A percentile compares a stretch with the other conserved stretches of the same genome.
Evolutionary conservation across 2,329 filamentous ascomycete genomes (phyloP).

Genomic region (Aspergillus pseudoglaucus): DNA sequence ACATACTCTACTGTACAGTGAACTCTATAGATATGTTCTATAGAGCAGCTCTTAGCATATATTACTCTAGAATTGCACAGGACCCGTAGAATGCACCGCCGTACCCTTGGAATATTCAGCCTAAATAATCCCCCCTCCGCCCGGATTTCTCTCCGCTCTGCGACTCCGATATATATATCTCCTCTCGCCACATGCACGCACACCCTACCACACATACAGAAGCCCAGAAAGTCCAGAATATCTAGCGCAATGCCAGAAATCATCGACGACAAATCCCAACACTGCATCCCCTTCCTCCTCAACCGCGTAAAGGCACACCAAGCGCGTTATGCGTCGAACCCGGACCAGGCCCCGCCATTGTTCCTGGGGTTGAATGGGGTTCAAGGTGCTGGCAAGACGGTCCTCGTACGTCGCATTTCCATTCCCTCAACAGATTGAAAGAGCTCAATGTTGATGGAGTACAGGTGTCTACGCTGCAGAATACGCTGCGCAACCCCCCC

Average conservation of each 20-base stretch:
- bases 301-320: constrained; percentile 51
- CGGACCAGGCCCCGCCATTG: constrained; percentile 54
- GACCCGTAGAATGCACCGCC: background rate
- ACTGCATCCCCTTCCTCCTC: constrained; percentile 72
- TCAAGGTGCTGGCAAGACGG: constrained; percentile 89
- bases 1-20: too few relatives aligned
- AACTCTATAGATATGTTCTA: too few relatives aligned
- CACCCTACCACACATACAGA: background rate
- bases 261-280: constrained; percentile 68
- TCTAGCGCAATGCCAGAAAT: constrained; percentile 44
- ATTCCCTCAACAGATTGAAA: too few relatives aligned
- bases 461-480: constrained; percentile 59
- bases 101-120: background rate
- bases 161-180: background rate
- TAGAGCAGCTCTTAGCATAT: too few relatives aligned
- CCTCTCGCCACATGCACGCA: background rate
- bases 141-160: background rate
- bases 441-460: too few relatives aligned
- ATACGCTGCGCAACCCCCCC: constrained; percentile 51
- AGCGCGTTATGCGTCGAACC: constrained; percentile 30
- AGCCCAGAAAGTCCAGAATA: background rate
- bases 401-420: constrained; percentile 54
- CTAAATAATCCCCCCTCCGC: background rate
- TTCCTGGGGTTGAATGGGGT: constrained; percentile 85
- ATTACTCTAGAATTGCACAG: too few relatives aligned